Evolutionary conservation across 495 filamentous ascomycete genomes (phyloP).

Genomic region (Lophium mytilinum): DNA sequence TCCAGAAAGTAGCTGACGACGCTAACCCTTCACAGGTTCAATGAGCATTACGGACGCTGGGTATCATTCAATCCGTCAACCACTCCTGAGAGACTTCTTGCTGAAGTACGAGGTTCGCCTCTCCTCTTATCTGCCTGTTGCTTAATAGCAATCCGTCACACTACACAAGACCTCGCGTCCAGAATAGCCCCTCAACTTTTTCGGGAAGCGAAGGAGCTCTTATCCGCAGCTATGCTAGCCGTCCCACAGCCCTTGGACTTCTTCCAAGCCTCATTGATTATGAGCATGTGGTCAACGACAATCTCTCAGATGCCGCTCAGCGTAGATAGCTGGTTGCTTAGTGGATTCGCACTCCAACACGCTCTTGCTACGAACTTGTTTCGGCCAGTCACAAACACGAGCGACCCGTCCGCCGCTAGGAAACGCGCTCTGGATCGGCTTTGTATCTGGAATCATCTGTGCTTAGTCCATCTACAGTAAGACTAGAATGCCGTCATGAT

Average conservation of each 20-base stretch:
- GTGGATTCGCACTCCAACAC: conserved; percentile 41
- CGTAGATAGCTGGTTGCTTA: conserved; percentile 43
- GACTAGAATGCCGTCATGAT: neutral
- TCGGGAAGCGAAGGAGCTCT: conserved; percentile 33
- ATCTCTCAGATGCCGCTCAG: conserved; percentile 41
- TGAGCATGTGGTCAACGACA: conserved; percentile 43
- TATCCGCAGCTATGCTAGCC: conserved; percentile 31
- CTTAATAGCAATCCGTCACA: conserved; percentile 41
- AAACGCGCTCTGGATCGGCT: conserved; percentile 28
- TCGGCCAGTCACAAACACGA: conserved; percentile 8
- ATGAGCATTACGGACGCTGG: conserved; percentile 40
- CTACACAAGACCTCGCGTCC: conserved; percentile 34
- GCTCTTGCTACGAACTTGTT: conserved; percentile 36
- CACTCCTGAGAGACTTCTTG: conserved; percentile 24
- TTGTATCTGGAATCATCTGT: conserved; percentile 43
- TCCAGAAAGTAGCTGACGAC: neutral
- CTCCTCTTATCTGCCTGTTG: conserved; percentile 38
- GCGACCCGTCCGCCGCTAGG: neutral
- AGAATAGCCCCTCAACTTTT: conserved; percentile 36
- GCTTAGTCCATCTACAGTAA: conserved; percentile 38
- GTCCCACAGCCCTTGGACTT: conserved; percentile 39
- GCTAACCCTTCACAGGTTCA: conserved; percentile 10
- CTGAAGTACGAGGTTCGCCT: conserved; percentile 32
- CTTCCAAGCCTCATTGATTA: conserved; percentile 39
- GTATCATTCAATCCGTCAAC: conserved; percentile 33